A percentile compares a stretch with the other conserved stretches of the same genome.
phyloP scores from a whole-genome alignment of 306 rosid species.

The Elaeagnus macrophylla region DNA sequence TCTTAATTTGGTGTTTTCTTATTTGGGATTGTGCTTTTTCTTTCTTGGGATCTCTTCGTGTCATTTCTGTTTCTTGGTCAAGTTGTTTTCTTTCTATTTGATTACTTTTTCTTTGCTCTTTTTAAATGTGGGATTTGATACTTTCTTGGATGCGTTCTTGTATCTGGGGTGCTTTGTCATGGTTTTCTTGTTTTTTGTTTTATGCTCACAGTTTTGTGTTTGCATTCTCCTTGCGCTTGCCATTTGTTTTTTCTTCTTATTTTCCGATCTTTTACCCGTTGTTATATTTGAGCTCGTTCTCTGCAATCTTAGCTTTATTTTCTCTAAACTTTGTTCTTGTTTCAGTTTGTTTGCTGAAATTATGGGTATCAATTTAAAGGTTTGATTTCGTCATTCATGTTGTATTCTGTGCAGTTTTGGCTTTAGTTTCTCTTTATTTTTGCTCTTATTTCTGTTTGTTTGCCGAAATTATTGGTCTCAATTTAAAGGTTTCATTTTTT shows the following conservation, averaged over 20 bases:
- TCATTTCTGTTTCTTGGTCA: not conserved
- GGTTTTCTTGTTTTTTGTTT: not conserved
- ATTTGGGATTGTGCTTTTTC: not conserved
- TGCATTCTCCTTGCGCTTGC: too few relatives aligned
- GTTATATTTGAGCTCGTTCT: too few relatives aligned
- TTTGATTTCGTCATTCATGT: not conserved
- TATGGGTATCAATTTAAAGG: too few relatives aligned
- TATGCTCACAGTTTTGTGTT: too few relatives aligned
- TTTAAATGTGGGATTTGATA: too few relatives aligned
- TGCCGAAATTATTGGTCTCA: not conserved
- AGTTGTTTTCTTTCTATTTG: too few relatives aligned
- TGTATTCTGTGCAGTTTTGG: not conserved
- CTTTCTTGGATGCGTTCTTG: not conserved
- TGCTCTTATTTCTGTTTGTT: not conserved
- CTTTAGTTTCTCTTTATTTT: constrained; percentile 4
- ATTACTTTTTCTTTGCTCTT: too few relatives aligned
- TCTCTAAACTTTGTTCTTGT: too few relatives aligned
- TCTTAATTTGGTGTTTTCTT: not conserved
- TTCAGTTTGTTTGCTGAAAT: too few relatives aligned
- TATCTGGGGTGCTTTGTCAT: not conserved
- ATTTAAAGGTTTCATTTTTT: not conserved
- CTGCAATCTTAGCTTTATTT: too few relatives aligned
- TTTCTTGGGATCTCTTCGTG: not conserved
- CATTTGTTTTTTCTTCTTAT: too few relatives aligned
- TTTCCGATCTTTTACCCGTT: too few relatives aligned